Conservation (phyloP, 2,329 filamentous ascomycete genomes). For the Verticillium klebahnii region DNA sequence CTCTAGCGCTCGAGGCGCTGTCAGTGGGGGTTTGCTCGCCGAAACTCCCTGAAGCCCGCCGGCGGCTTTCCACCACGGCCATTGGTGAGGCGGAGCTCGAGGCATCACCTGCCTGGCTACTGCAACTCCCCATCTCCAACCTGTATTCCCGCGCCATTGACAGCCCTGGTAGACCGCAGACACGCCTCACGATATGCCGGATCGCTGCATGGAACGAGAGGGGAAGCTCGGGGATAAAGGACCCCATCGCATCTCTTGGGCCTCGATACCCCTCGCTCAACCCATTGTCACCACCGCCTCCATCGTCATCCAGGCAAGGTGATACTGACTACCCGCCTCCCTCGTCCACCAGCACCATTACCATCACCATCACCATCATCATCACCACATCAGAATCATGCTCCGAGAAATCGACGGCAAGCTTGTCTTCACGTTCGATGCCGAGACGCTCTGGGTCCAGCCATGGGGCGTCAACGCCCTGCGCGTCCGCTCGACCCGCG, state of each 20-base stretch:
- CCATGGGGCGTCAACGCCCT: constrained; percentile 43
- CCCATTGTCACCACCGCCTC: background rate
- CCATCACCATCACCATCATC: background rate
- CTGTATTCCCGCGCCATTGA: background rate
- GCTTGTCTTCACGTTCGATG: constrained; percentile 28
- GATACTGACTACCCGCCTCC: too few relatives aligned
- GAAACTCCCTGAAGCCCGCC: background rate
- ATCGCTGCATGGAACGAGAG: background rate
- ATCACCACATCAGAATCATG: background rate
- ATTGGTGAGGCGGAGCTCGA: background rate
- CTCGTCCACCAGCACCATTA: background rate
- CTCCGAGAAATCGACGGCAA: background rate
- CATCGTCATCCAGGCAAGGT: too few relatives aligned
- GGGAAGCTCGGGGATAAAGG: background rate
- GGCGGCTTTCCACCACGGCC: background rate
- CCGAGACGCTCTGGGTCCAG: constrained; percentile 42
- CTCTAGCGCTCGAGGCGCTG: background rate
- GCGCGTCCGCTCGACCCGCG: constrained; percentile 41
- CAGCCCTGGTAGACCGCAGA: background rate
- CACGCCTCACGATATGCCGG: background rate
- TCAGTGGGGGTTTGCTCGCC: background rate
- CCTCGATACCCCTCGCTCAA: background rate
- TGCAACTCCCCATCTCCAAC: background rate
- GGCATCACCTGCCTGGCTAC: background rate
- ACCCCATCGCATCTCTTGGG: background rate